A percentile compares a stretch with the other conserved stretches of the same genome.
Conservation (phyloP, 2,329 filamentous ascomycete species). For the Ustulina deusta region DNA sequence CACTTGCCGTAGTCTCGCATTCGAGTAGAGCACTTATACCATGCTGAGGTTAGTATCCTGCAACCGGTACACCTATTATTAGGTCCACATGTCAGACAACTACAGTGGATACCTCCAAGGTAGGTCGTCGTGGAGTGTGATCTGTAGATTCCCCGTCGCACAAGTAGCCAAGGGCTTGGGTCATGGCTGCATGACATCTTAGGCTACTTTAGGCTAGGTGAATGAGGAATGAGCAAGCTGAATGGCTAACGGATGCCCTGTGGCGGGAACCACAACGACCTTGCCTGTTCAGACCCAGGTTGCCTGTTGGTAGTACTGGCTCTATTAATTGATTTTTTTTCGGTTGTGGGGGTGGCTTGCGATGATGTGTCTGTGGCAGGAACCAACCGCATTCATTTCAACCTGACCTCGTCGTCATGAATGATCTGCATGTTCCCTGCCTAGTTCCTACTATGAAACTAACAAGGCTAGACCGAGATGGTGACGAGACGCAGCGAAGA, state of each 20-base stretch:
- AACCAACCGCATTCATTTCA: slow-evolving; percentile 16
- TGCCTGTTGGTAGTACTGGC: no score
- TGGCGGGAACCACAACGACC: slow-evolving; percentile 3
- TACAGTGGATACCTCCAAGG: background rate
- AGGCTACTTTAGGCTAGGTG: slow-evolving; percentile 11
- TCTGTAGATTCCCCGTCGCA: slow-evolving; percentile 1
- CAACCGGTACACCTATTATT: no score
- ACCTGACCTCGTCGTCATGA: slow-evolving; percentile 36
- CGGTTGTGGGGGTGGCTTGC: slow-evolving; percentile 9
- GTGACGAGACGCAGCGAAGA: background rate
- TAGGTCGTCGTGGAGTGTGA: background rate
- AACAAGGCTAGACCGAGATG: slow-evolving; percentile 16
- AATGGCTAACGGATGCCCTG: slow-evolving; percentile 18
- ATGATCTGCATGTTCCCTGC: slow-evolving; percentile 22
- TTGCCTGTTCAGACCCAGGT: background rate
- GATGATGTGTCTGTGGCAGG: slow-evolving; percentile 6
- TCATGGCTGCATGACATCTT: slow-evolving; percentile 27
- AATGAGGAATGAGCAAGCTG: background rate
- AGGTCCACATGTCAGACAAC: background rate
- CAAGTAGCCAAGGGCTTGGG: slow-evolving; percentile 26
- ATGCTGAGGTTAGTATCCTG: no score
- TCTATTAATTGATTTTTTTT: slow-evolving; percentile 4
- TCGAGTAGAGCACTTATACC: no score
- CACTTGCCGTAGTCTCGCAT: no score
- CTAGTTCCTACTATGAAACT: slow-evolving; percentile 3